These are phyloP conservation scores for Microcyclospora tardicrescens DNA, from an alignment of 2,329 filamentous ascomycete species.

Conservation along the genomic window DNA sequence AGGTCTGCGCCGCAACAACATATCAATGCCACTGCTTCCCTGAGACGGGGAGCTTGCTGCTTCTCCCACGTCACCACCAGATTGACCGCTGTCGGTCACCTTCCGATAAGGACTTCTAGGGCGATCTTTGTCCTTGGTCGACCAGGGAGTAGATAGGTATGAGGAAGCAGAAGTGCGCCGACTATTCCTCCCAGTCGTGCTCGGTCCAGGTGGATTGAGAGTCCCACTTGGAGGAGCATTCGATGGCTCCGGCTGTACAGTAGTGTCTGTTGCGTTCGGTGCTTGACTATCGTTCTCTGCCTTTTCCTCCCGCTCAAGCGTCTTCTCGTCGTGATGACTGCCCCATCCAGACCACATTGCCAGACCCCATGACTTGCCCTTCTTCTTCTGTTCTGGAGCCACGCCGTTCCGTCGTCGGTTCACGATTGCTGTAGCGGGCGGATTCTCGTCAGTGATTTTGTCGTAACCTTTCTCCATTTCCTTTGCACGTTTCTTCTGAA, in stretches of 20 bases:
- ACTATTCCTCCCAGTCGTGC: not conserved
- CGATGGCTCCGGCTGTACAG: not conserved
- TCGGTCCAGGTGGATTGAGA: not conserved
- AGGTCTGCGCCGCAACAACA: slow-evolving; percentile 3
- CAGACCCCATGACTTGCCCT: slow-evolving; percentile 51
- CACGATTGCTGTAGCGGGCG: slow-evolving; percentile 65
- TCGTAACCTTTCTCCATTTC: slow-evolving; percentile 63
- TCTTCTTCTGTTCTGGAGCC: slow-evolving; percentile 19
- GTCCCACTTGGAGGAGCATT: not conserved
- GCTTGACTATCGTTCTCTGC: slow-evolving; percentile 17
- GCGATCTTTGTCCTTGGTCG: slow-evolving; percentile 2
- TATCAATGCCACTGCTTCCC: no score
- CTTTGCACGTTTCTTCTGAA: slow-evolving; percentile 60
- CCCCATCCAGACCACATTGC: slow-evolving; percentile 80
- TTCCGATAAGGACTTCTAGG: slow-evolving; percentile 12
- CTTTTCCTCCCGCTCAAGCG: slow-evolving; percentile 48
- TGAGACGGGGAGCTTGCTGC: slow-evolving; percentile 3
- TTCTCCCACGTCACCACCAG: not conserved
- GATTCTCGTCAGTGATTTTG: slow-evolving; percentile 57
- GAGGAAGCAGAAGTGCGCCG: not conserved
- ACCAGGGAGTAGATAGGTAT: not conserved
- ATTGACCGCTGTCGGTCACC: slow-evolving; percentile 15
- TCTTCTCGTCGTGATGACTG: slow-evolving; percentile 72
- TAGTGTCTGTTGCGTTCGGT: not conserved
- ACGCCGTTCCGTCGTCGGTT: slow-evolving; percentile 30